These are phyloP conservation scores for Zhuliangozyma blackwelliae DNA, from an alignment of 1,139 yeast genomes.

Conservation along the genomic window DNA sequence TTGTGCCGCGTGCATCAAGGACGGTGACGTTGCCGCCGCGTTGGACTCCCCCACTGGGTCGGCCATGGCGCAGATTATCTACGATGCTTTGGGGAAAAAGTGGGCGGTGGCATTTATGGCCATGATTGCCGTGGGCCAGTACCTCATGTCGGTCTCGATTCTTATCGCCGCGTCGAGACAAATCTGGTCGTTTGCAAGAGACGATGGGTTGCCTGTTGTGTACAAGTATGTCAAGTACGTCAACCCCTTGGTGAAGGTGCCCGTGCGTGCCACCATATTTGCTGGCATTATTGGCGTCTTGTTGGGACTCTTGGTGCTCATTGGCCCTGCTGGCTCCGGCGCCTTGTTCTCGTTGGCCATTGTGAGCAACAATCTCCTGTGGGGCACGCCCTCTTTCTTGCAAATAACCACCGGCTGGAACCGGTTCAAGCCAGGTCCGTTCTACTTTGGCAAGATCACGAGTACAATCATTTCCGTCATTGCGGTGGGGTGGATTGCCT, in stretches of 20 bases:
- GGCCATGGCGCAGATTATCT: slow-evolving; percentile 63
- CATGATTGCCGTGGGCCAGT: slow-evolving; percentile 56
- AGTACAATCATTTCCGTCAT: slow-evolving; percentile 31
- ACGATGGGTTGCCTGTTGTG: slow-evolving; percentile 42
- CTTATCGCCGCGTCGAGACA: slow-evolving; percentile 36
- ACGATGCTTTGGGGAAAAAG: slow-evolving; percentile 60
- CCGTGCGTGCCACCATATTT: slow-evolving; percentile 57
- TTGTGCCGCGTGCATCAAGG: slow-evolving; percentile 50
- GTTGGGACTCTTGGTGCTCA: slow-evolving; percentile 56
- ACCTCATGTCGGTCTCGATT: slow-evolving; percentile 53
- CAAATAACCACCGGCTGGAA: slow-evolving; percentile 37
- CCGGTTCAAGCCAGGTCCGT: slow-evolving; percentile 59
- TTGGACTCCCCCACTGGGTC: slow-evolving; percentile 45
- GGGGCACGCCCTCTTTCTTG: slow-evolving; percentile 36
- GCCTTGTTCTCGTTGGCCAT: slow-evolving; percentile 52
- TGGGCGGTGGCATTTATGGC: slow-evolving; percentile 70
- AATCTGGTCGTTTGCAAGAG: slow-evolving; percentile 37
- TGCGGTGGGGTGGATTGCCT: slow-evolving; percentile 25
- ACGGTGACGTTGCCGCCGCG: slow-evolving; percentile 43
- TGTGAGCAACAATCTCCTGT: slow-evolving; percentile 40
- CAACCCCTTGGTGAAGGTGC: slow-evolving; percentile 48
- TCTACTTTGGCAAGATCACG: slow-evolving; percentile 51
- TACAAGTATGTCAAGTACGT: slow-evolving; percentile 47
- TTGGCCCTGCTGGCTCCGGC: slow-evolving; percentile 52
- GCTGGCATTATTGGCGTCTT: slow-evolving; percentile 44